These are phyloP conservation scores for Tolypocladium paradoxum DNA, from an alignment of 2,329 filamentous ascomycete species.

Conservation along the genomic window DNA sequence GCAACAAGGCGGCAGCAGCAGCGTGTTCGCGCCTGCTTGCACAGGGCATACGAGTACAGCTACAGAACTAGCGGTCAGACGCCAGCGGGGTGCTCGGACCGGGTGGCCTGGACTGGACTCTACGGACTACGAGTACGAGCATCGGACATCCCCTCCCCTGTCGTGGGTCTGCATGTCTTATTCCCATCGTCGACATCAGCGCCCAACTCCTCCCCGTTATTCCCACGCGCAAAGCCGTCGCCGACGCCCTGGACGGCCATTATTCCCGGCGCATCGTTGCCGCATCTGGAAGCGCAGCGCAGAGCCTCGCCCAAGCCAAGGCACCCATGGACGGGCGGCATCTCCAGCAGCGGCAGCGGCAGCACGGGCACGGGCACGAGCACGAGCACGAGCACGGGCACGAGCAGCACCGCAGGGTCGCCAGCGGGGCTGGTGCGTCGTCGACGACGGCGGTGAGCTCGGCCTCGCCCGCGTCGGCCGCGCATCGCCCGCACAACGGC, in stretches of 20 bases:
- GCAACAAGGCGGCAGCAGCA: too few species aligned
- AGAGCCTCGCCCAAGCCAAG: too few species aligned
- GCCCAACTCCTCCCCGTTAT: constrained; percentile 15
- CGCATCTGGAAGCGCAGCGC: constrained; percentile 5
- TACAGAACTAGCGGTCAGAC: too few species aligned
- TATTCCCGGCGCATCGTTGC: constrained; percentile 10
- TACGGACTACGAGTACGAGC: too few species aligned
- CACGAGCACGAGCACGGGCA: neutral
- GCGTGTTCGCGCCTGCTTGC: too few species aligned
- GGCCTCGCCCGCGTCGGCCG: constrained; percentile 3
- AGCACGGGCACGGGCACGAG: neutral
- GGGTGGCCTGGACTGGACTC: too few species aligned
- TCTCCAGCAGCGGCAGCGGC: neutral
- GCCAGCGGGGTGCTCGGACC: too few species aligned
- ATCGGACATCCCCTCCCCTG: too few species aligned
- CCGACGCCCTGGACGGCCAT: neutral
- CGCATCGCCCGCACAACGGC: neutral
- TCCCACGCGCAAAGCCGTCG: constrained; percentile 16
- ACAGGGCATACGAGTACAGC: too few species aligned
- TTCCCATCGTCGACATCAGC: too few species aligned
- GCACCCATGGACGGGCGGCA: neutral
- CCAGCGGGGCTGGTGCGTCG: neutral
- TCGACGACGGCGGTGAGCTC: constrained; percentile 11
- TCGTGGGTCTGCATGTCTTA: too few species aligned
- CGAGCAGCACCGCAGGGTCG: neutral